Conservation (phyloP, 495 filamentous ascomycete genomes). For the Hypoxylon fragiforme region DNA sequence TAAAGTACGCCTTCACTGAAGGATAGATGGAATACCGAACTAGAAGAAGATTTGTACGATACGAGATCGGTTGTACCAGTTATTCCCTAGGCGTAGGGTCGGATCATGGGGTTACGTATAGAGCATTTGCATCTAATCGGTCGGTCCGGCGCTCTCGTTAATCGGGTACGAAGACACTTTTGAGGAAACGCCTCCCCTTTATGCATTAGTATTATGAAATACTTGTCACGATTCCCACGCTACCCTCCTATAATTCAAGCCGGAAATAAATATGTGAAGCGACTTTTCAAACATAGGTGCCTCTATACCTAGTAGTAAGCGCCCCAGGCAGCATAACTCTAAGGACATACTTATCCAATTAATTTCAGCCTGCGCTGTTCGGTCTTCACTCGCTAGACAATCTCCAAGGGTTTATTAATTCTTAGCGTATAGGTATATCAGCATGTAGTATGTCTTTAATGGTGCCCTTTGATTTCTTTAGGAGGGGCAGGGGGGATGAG, state of each 20-base stretch:
- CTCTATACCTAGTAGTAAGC: too few species aligned
- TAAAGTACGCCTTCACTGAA: not conserved
- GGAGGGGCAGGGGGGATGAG: too few species aligned
- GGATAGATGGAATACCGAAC: not conserved
- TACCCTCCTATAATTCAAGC: not conserved
- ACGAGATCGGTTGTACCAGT: conserved; percentile 1
- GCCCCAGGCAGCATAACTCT: too few species aligned
- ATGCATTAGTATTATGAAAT: conserved; percentile 19
- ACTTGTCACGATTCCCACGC: not conserved
- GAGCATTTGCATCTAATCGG: conserved; percentile 2
- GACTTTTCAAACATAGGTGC: too few species aligned
- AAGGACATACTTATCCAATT: too few species aligned
- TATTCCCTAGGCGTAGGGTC: not conserved
- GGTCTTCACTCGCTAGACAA: too few species aligned
- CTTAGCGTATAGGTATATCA: too few species aligned
- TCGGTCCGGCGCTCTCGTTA: not conserved
- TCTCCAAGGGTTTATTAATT: too few species aligned
- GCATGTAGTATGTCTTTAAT: too few species aligned
- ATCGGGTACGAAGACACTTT: conserved; percentile 7
- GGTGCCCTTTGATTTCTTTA: too few species aligned
- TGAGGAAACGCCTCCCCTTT: conserved; percentile 12
- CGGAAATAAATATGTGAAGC: too few species aligned
- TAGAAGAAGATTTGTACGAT: conserved; percentile 18
- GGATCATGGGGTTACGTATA: conserved; percentile 3
- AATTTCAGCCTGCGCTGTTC: too few species aligned